Base-by-base conservation (phyloP, 2,329 filamentous ascomycete genomes). In the Dactylellina cionopaga region DNA sequence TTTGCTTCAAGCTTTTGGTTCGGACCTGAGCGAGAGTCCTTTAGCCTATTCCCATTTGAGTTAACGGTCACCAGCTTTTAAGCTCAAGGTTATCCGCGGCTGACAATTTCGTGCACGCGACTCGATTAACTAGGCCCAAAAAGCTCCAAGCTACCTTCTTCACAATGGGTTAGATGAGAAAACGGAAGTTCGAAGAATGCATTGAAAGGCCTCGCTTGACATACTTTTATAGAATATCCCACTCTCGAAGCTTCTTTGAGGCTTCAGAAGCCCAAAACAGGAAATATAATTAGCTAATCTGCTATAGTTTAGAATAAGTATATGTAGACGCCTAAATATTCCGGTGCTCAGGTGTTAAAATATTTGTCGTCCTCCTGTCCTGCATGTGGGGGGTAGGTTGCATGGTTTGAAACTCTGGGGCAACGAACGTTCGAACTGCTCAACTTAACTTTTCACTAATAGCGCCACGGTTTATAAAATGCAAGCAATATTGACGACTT, bases 221-320 rank as follows among this genome's bases (percentile, higher is more conserved):
- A n/a, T n/a, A n/a, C n/a, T n/a, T n/a, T n/a, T n/a, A n/a, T n/a
- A n/a, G n/a, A n/a, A n/a, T n/a, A n/a, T n/a, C 51, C 51, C 44
- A 51, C 56, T 47, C 51, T 29, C 33, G 43, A 60, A 35, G 51
- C 24, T 44, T 35, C 33, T 64, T 46, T 29, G 25, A 54, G 29
- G 35, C 37, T 35, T 52, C 54, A 15, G 46, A 29, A 54, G 41
- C 19, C 54, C 62, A 13, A 66, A 66, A 66, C n/a, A n/a, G n/a
- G n/a, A 52, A 63, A 66, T 51, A 35, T 39, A 66, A 66, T 66
- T 66, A 66, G 62, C 62, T 66, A 66, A 66, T 66, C 41, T 39
- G 51, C 11, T 11, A 33, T 33, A 11, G 29, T 11, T 33, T 33
- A 33, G 29, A 33, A 6, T 6, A 15, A 10, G 31, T 33, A 33